Conservation (phyloP, 169 alveolate species). For the Cryptosporidium ubiquitum region DNA sequence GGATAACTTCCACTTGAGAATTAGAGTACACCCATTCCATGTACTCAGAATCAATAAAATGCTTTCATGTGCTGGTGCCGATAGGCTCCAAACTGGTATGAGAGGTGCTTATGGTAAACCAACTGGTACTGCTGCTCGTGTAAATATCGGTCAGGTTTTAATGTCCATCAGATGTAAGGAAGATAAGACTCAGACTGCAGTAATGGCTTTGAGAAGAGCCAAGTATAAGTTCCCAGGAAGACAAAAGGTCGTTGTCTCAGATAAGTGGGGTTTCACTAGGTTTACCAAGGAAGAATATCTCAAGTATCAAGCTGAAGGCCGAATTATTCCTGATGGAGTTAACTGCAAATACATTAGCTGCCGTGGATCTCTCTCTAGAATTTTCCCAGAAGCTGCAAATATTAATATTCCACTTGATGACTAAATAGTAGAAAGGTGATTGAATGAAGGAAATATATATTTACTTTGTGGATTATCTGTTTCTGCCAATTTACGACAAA, state of each 20-base stretch:
- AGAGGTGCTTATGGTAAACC: constrained; percentile 99
- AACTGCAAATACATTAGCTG: constrained; percentile 86
- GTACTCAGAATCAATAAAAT: constrained; percentile 99
- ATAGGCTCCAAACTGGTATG: constrained; percentile 99
- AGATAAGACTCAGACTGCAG: constrained; percentile 84
- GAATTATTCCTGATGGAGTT: constrained; percentile 90
- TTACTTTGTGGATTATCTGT: not conserved
- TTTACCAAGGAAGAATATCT: constrained; percentile 93
- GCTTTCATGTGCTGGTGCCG: constrained; percentile 99
- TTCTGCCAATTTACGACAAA: not conserved
- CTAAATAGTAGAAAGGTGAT: constrained; percentile 4
- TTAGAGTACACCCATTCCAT: constrained; percentile 99
- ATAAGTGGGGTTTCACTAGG: constrained; percentile 99
- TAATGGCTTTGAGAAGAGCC: constrained; percentile 97
- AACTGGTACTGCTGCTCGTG: constrained; percentile 96
- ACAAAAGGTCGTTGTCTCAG: constrained; percentile 95
- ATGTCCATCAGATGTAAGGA: constrained; percentile 94
- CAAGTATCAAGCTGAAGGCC: constrained; percentile 93
- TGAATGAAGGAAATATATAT: constrained; percentile 8
- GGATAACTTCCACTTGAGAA: constrained; percentile 98
- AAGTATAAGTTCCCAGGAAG: constrained; percentile 99
- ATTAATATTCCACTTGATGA: constrained; percentile 58
- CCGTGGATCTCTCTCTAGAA: constrained; percentile 73
- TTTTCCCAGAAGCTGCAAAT: constrained; percentile 70
- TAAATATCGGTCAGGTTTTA: constrained; percentile 94